These are phyloP conservation scores for Alternaria infectoria DNA, from an alignment of 2,329 filamentous ascomycete genomes.

Conservation along the genomic window DNA sequence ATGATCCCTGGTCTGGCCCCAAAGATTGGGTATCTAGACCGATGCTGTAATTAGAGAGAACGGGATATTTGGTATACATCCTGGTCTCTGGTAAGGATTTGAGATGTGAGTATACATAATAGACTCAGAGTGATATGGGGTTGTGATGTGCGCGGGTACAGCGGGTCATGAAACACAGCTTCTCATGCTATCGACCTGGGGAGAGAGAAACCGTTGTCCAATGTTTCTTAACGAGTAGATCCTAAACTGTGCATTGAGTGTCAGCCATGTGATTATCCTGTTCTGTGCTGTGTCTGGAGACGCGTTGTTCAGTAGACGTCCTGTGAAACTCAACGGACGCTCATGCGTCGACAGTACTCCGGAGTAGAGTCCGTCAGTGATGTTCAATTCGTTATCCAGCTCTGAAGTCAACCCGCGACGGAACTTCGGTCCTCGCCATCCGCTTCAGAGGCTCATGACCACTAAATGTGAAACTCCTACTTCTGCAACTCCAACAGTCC, in stretches of 20 bases:
- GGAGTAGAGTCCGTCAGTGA: background rate
- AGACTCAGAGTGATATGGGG: background rate
- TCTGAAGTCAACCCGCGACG: background rate
- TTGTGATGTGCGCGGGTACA: background rate
- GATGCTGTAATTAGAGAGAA: background rate
- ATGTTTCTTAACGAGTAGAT: background rate
- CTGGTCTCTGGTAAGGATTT: background rate
- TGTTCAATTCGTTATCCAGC: background rate
- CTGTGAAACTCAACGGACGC: background rate
- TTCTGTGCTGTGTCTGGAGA: background rate
- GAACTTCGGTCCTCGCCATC: background rate
- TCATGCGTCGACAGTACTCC: background rate
- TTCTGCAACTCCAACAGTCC: slow-evolving; percentile 59
- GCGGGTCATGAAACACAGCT: background rate
- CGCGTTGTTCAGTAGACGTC: background rate
- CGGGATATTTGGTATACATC: background rate
- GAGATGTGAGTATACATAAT: background rate
- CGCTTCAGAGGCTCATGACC: background rate
- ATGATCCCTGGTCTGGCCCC: background rate
- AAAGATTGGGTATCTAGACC: background rate
- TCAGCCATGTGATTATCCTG: background rate
- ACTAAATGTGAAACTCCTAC: background rate
- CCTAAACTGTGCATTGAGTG: background rate
- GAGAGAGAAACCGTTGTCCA: background rate
- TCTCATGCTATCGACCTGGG: background rate